phyloP scores from a whole-genome alignment of 1,139 yeast species.

The Saccharomyces hybrid region DNA sequence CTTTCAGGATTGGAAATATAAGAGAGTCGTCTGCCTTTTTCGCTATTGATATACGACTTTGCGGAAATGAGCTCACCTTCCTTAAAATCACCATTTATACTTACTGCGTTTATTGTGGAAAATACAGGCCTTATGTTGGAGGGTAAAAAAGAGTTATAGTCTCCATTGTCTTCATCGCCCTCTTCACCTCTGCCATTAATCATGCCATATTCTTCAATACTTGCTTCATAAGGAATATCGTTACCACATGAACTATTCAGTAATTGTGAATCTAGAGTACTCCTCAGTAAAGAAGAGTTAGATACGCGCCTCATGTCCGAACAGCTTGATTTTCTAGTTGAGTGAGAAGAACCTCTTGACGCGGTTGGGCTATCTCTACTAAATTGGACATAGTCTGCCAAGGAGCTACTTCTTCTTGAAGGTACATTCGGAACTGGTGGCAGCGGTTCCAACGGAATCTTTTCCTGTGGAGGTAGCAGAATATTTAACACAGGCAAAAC shows the following conservation, averaged over 20 bases:
- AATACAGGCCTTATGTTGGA: not conserved
- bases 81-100: not conserved
- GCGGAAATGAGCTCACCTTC: not conserved
- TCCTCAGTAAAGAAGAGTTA: not conserved
- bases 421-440: constrained; percentile 13
- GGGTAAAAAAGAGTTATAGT: not conserved
- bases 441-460: constrained; percentile 17
- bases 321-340: constrained; percentile 9
- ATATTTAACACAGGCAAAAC: constrained; percentile 21
- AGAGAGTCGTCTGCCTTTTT: constrained; percentile 7
- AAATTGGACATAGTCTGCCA: constrained; percentile 13
- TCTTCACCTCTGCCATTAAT: not conserved
- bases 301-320: constrained; percentile 10
- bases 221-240: not conserved
- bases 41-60: constrained; percentile 1
- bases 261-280: not conserved
- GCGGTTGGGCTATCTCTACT: constrained; percentile 23
- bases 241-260: not conserved
- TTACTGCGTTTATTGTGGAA: not conserved
- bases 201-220: not conserved
- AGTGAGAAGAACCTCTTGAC: constrained; percentile 12
- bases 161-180: not conserved
- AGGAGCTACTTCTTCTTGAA: constrained; percentile 11
- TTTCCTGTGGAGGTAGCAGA: constrained; percentile 43
- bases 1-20: constrained; percentile 11